These are phyloP conservation scores for Saccharomyces kudriavzevii DNA, from an alignment of 805 yeast species.

Conservation along the genomic window DNA sequence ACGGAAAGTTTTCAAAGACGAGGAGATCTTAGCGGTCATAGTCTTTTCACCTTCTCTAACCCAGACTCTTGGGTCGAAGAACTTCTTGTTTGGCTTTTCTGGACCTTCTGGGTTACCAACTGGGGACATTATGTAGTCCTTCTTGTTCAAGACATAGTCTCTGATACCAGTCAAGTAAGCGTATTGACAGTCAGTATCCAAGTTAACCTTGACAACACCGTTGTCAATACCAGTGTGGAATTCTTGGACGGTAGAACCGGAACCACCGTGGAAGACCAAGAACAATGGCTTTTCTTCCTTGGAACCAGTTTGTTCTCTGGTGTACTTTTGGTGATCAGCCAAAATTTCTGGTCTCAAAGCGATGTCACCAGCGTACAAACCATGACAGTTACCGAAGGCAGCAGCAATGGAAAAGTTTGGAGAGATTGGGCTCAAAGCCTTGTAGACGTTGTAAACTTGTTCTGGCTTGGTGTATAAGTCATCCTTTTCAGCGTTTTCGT, in stretches of 20 bases:
- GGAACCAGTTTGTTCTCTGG: constrained; percentile 56
- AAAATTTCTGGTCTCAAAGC: constrained; percentile 84
- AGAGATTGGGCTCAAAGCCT: constrained; percentile 82
- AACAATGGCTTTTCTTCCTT: constrained; percentile 63
- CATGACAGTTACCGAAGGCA: constrained; percentile 98
- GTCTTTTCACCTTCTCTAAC: constrained; percentile 99
- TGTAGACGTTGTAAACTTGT: constrained; percentile 85
- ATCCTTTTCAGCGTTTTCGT: constrained; percentile 83
- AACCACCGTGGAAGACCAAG: constrained; percentile 99
- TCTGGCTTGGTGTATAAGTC: constrained; percentile 90
- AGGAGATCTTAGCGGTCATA: constrained; percentile 77
- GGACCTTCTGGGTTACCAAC: constrained; percentile 99
- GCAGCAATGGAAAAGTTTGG: constrained; percentile 99
- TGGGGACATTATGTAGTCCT: constrained; percentile 80
- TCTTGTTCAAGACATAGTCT: constrained; percentile 91
- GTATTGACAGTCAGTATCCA: constrained; percentile 98
- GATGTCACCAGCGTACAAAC: constrained; percentile 99
- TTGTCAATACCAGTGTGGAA: constrained; percentile 80
- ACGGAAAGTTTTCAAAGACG: constrained; percentile 83
- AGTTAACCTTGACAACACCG: constrained; percentile 98
- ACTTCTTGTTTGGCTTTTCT: constrained; percentile 99
- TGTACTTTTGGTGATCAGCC: constrained; percentile 91
- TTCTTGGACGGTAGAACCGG: constrained; percentile 91
- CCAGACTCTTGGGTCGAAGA: constrained; percentile 99
- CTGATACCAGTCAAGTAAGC: constrained; percentile 96